A percentile compares a stretch with the other conserved stretches of the same genome.
phyloP scores from a whole-genome alignment of 345 rosid species.

The Salix purpurea region DNA sequence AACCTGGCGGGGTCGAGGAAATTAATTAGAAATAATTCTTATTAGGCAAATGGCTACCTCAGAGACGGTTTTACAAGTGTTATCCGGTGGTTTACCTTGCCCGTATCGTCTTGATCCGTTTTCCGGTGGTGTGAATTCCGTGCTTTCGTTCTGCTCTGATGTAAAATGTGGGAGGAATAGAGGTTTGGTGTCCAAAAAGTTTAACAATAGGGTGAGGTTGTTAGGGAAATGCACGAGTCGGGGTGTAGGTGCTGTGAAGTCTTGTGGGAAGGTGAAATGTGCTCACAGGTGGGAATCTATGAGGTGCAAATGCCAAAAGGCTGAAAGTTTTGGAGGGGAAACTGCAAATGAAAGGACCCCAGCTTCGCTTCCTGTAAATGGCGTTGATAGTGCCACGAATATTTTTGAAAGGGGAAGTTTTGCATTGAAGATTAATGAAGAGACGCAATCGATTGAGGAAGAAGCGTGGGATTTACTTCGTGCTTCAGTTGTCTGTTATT shows the following conservation, averaged over 20 bases:
- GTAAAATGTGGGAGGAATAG: constrained; percentile 12
- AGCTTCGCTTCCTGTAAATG: neutral
- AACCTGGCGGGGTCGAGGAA: neutral
- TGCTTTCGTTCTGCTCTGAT: constrained; percentile 14
- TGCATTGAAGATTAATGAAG: neutral
- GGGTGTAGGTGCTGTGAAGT: neutral
- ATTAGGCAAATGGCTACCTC: constrained; percentile 36
- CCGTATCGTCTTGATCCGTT: constrained; percentile 16
- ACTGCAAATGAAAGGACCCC: constrained; percentile 24
- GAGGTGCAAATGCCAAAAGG: constrained; percentile 42
- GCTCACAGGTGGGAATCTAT: constrained; percentile 11
- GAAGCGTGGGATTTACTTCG: constrained; percentile 28
- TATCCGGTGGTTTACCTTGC: constrained; percentile 23
- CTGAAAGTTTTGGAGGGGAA: constrained; percentile 33
- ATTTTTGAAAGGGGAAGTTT: neutral
- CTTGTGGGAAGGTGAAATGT: neutral
- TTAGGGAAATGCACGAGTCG: constrained; percentile 2
- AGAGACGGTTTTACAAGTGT: constrained; percentile 35
- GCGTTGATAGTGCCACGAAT: neutral
- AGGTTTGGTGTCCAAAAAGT: constrained; percentile 11
- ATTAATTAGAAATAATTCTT: neutral
- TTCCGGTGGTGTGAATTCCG: constrained; percentile 22
- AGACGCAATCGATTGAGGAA: constrained; percentile 8
- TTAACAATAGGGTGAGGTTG: constrained; percentile 14
- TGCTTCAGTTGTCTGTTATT: constrained; percentile 22